Conservation (phyloP, 331 rosid genomes). For the Arachis monticola region DNA sequence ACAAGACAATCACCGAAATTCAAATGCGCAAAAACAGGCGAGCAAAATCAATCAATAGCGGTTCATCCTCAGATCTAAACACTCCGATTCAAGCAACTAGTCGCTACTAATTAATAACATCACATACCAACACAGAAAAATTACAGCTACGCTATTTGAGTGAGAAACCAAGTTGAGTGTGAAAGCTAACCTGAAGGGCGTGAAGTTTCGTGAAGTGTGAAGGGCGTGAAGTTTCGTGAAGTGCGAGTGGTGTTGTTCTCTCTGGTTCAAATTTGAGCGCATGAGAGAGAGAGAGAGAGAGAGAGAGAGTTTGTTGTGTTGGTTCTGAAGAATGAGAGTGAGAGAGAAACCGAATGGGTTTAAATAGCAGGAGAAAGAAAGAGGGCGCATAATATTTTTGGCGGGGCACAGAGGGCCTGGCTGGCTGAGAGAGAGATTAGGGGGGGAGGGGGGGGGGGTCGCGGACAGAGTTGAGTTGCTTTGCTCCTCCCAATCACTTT, state of each 20-base stretch:
- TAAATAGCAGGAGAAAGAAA: constrained; percentile 34
- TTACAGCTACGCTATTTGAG: neutral
- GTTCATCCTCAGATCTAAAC: constrained; percentile 30
- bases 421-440: neutral
- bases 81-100: constrained; percentile 11
- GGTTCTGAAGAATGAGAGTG: constrained; percentile 20
- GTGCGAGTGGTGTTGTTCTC: constrained; percentile 14
- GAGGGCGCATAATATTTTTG: constrained; percentile 46
- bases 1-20: neutral
- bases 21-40: neutral
- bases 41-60: constrained; percentile 9
- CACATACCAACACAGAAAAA: neutral
- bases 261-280: neutral
- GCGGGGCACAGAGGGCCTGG: constrained; percentile 40
- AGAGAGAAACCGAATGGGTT: constrained; percentile 22
- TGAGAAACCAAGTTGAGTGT: neutral
- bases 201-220: neutral
- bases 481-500: constrained; percentile 62
- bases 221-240: constrained; percentile 1
- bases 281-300: constrained; percentile 5
- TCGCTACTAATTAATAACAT: neutral
- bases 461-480: constrained; percentile 2
- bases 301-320: neutral
- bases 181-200: constrained; percentile 44
- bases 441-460: neutral